Evolutionary conservation across 768 basidiomycete genomes (phyloP), one percentile per base, ranked within the genome.

Genomic region (Collybia sordida): DNA sequence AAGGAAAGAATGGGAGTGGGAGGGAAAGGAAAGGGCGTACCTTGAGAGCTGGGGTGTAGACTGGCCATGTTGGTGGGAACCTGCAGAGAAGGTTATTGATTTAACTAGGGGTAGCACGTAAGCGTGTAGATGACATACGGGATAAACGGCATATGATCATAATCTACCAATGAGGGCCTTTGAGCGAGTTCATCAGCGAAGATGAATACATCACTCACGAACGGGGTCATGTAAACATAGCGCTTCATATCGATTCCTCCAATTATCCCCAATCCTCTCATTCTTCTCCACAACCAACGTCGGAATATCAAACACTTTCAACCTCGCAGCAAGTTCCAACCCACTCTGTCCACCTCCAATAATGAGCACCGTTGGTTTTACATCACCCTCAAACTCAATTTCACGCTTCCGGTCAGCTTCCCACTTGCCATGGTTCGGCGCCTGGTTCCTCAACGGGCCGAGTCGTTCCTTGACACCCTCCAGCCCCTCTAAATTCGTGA

Each of bases 271-370:
- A 8, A 83, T 64, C 4, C 76, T 67, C 14, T 66, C 46, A 47
- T 80, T 75, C 57, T 69, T 72, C 54, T 88, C 86, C 12, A 87
- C 67, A n/a, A 85, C 83, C 8, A 92, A 66, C 1, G 75, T 68
- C 1, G 70, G 57, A 11, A 90, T 65, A 17, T 77, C 81, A 21
- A 88, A 67, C 36, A 71, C 72, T 57, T 83, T 83, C 47, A 91
- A 67, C n/a, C 85, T 72, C 1, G 85, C 85, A 0, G 87, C 86
- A 2, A 81, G 60, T 35, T 75, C 79, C 23, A 88, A 62, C 1
- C 83, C 85, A 47, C 73, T 75, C 39, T 85, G 83, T 3, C 81
- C 82, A 1, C 50, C 69, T 15, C 83, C 81, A n/a, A 83, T 65
- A 36, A 86, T 60, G 11, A 86, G 57, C 3, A 82, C 85, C 0